Base-by-base conservation (phyloP, 2,329 filamentous ascomycete species). In the Scedosporium apiospermum region DNA sequence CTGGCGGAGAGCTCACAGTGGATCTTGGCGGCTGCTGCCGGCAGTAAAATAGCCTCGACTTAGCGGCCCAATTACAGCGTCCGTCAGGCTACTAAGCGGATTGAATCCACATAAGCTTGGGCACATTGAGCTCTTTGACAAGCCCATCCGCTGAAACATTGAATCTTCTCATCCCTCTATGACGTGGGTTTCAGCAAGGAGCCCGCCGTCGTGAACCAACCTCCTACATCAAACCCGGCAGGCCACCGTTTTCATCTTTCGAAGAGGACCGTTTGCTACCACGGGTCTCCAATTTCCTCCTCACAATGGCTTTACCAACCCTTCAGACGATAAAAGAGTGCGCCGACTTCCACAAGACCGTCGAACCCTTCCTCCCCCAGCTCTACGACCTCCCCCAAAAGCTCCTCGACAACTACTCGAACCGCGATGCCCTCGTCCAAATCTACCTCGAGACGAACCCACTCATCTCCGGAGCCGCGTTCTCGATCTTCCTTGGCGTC, bases 371-470 rank as follows among this genome's bases (percentile, higher is more conserved):
- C 73, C 71, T 91, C 57, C 79, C 83, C 9, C 87, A 92, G 73
- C 78, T 93, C 63, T 83, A 83, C 71, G 79, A 85, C 69, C 81
- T 96, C 38, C 90, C 91, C 10, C 78, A 82, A 63, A 84, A 85
- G 67, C 71, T 90, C 61, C 72, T 85, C 65, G 81, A 84, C 60
- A 83, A 83, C 67, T 78, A 85, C 66, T 80, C 80, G 66, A 85
- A 84, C 71, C 75, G 82, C 41, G 80, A 85, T 61, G 84, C 79
- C 61, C 77, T 97, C 62, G 80, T 85, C 68, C 78, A 86, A 57
- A 77, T 96, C 63, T 99, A 98, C 70, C 73, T 89, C 62, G 80
- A 86, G 58, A 98, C 93, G 18, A 98, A 99, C 72, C 95, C 95
- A 0, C 78, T 96, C 51, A 81, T 96, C 30, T 87, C 85, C 0